Evolutionary conservation across 1,284 basidiomycete species (phyloP).

Genomic region (Leucoagaricus sp.): DNA sequence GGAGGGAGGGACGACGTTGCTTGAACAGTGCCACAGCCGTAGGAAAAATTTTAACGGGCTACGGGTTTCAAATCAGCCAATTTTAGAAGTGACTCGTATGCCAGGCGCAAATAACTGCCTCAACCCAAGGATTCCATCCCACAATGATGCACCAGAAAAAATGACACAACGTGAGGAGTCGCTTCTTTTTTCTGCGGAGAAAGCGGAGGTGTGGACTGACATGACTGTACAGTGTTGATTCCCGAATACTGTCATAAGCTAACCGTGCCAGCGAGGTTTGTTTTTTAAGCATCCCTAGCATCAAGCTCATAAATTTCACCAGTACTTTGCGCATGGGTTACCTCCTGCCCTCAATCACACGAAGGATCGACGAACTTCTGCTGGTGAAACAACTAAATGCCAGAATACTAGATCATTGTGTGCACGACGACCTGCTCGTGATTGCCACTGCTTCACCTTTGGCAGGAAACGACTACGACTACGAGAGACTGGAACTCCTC

Average conservation of each 20-base stretch:
- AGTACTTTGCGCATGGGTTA: conserved; percentile 68
- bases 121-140: conserved; percentile 39
- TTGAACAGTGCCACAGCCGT: conserved; percentile 28
- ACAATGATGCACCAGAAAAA: background rate
- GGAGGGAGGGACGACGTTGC: conserved; percentile 10
- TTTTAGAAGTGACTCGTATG: conserved; percentile 65
- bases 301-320: conserved; percentile 2
- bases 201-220: background rate
- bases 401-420: conserved; percentile 59
- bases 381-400: conserved; percentile 77
- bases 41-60: conserved; percentile 62
- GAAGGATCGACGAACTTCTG: conserved; percentile 68
- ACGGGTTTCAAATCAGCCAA: conserved; percentile 62
- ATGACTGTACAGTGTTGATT: conserved; percentile 58
- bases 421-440: conserved; percentile 61
- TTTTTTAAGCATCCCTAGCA: conserved; percentile 14
- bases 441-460: conserved; percentile 69
- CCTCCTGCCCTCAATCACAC: conserved; percentile 71
- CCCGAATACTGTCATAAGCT: conserved; percentile 75
- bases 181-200: background rate
- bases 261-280: conserved; percentile 71
- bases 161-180: conserved; percentile 53
- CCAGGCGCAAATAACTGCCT: conserved; percentile 56
- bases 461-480: conserved; percentile 66
- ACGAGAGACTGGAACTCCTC: conserved; percentile 79